Evolutionary conservation across 371 early-diverging fungal species (phyloP).

Genomic region (Apophysomyces trapeziformis): DNA sequence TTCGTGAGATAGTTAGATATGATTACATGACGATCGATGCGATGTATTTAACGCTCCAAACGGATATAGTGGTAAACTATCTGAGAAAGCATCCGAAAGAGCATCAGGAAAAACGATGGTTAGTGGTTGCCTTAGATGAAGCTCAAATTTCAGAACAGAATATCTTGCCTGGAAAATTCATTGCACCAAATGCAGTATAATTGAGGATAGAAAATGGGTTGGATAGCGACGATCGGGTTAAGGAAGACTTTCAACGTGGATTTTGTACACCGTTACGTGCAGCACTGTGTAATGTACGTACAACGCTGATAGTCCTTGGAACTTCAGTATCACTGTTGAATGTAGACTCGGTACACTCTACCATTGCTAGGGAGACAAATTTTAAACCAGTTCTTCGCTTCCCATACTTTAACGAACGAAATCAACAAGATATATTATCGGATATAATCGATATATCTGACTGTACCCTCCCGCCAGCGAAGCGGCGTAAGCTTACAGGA

Average conservation of each 20-base stretch:
- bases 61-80: neutral
- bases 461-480: constrained; percentile 14
- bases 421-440: neutral
- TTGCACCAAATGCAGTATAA: neutral
- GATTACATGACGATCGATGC: neutral
- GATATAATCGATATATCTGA: constrained; percentile 15
- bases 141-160: constrained; percentile 24
- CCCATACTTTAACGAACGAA: constrained; percentile 7
- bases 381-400: constrained; percentile 4
- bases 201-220: neutral
- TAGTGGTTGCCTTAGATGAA: constrained; percentile 33
- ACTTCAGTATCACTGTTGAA: constrained; percentile 23
- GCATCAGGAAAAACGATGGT: constrained; percentile 16
- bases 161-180: constrained; percentile 11
- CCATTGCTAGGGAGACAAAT: constrained; percentile 13
- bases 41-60: neutral
- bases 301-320: constrained; percentile 30
- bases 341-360: constrained; percentile 27
- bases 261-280: constrained; percentile 30
- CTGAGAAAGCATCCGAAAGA: neutral
- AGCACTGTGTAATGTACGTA: constrained; percentile 15
- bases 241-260: constrained; percentile 17
- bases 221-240: neutral
- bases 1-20: neutral
- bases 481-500: constrained; percentile 14